Conservation (phyloP, 2,329 filamentous ascomycete species). For the Acephala macrosclerotiorum region DNA sequence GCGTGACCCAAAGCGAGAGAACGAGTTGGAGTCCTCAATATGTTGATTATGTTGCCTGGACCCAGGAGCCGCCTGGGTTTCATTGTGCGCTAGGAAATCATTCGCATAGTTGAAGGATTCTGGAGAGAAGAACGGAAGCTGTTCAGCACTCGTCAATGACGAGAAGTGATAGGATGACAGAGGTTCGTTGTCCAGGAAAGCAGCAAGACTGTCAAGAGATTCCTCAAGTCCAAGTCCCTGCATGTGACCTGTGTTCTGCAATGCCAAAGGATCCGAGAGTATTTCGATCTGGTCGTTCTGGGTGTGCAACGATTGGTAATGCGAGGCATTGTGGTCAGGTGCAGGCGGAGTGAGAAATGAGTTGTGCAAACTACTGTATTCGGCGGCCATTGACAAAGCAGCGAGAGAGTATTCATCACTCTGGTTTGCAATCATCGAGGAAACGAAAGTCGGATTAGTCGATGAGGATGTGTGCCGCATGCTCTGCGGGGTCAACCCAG, state of each 20-base stretch:
- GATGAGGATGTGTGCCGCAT: not conserved
- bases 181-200: conserved; percentile 62
- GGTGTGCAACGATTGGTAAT: not conserved
- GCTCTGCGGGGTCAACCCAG: not conserved
- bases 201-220: conserved; percentile 58
- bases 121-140: conserved; percentile 49
- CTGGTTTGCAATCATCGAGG: conserved; percentile 12
- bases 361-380: conserved; percentile 18
- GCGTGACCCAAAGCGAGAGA: conserved; percentile 27
- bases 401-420: conserved; percentile 23
- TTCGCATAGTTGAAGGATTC: conserved; percentile 49
- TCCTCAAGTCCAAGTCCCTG: conserved; percentile 19
- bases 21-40: conserved; percentile 18
- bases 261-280: not conserved
- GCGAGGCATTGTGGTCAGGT: not conserved
- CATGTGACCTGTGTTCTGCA: conserved; percentile 2
- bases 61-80: not conserved
- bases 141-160: conserved; percentile 56
- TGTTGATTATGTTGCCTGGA: conserved; percentile 11
- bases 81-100: conserved; percentile 40
- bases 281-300: conserved; percentile 10
- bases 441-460: not conserved
- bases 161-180: conserved; percentile 61
- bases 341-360: conserved; percentile 1
- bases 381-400: conserved; percentile 21